phyloP scores from a whole-genome alignment of 2,329 filamentous ascomycete species.

The Aspergillus carbonarius region DNA sequence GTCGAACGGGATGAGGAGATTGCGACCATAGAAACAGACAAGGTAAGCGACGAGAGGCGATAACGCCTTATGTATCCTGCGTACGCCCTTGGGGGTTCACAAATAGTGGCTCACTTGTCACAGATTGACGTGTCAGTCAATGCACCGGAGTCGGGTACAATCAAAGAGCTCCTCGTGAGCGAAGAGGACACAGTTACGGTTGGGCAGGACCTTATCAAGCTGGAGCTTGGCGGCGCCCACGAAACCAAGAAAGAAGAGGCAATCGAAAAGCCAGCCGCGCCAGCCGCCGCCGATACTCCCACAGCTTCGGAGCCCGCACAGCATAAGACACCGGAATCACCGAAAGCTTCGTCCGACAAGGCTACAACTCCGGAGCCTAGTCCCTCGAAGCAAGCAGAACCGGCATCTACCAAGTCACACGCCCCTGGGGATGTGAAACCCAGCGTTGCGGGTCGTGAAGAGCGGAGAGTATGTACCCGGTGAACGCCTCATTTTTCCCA shows the following conservation, averaged over 20 bases:
- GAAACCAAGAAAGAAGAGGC: conserved; percentile 58
- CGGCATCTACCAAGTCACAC: conserved; percentile 22
- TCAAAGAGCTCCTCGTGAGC: conserved; percentile 86
- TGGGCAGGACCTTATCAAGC: conserved; percentile 82
- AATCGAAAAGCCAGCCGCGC: conserved; percentile 59
- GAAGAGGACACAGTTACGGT: conserved; percentile 96
- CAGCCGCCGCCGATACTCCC: conserved; percentile 52
- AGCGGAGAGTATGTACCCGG: conserved; percentile 70
- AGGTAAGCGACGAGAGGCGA: conserved; percentile 57
- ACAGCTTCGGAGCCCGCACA: conserved; percentile 31
- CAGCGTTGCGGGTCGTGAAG: conserved; percentile 71
- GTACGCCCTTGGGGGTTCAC: background rate
- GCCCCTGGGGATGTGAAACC: conserved; percentile 23
- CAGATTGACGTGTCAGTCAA: conserved; percentile 97
- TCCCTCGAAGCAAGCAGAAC: conserved; percentile 20
- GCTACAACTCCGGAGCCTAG: conserved; percentile 40
- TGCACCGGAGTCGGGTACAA: conserved; percentile 82
- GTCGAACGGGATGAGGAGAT: conserved; percentile 97
- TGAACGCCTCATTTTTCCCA: conserved; percentile 4
- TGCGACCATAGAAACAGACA: conserved; percentile 98
- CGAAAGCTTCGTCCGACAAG: conserved; percentile 41
- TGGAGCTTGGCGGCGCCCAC: conserved; percentile 73
- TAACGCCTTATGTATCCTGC: background rate
- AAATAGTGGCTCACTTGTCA: conserved; percentile 7
- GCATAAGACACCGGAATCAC: conserved; percentile 27